Percentiles rank a stretch among this genome's conserved stretches.
These are phyloP conservation scores for Sanghuangporus baumii DNA, from an alignment of 1,284 basidiomycete genomes.

Conservation along the genomic window DNA sequence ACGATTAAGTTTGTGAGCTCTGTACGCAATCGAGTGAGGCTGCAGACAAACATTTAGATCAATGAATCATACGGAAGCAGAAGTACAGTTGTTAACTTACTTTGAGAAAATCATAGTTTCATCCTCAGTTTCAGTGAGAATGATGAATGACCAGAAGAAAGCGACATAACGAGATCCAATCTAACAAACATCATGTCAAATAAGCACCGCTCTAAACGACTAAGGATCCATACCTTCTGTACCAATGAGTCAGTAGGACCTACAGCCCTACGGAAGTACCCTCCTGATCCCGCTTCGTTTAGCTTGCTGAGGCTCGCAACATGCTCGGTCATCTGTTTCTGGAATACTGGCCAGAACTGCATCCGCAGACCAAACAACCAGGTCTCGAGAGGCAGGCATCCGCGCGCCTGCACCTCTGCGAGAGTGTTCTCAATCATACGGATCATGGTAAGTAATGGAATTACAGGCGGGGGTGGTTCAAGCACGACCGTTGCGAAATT, in stretches of 20 bases:
- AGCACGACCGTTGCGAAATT: slow-evolving; percentile 60
- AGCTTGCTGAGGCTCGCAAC: slow-evolving; percentile 76
- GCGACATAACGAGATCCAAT: slow-evolving; percentile 64
- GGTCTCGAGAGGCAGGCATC: slow-evolving; percentile 71
- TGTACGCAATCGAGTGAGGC: slow-evolving; percentile 78
- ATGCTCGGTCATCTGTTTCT: slow-evolving; percentile 82
- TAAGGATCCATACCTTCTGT: slow-evolving; percentile 41
- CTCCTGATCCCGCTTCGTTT: slow-evolving; percentile 59
- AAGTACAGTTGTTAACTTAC: slow-evolving; percentile 39
- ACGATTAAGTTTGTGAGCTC: slow-evolving; percentile 80
- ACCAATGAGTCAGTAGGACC: slow-evolving; percentile 67
- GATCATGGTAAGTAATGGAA: slow-evolving; percentile 83
- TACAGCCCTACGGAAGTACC: slow-evolving; percentile 62
- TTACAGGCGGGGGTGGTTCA: slow-evolving; percentile 64
- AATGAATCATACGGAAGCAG: neutral
- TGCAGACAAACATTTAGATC: slow-evolving; percentile 28
- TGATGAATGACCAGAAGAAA: slow-evolving; percentile 76
- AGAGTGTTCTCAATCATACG: slow-evolving; percentile 78
- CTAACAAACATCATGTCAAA: slow-evolving; percentile 18
- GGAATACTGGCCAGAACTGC: slow-evolving; percentile 87
- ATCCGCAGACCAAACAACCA: slow-evolving; percentile 77
- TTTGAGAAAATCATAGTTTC: slow-evolving; percentile 95
- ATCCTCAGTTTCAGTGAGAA: slow-evolving; percentile 75
- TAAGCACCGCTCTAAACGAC: neutral
- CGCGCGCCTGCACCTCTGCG: slow-evolving; percentile 65